Conservation (phyloP, 768 basidiomycete species). For the Gymnopilus dilepis region DNA sequence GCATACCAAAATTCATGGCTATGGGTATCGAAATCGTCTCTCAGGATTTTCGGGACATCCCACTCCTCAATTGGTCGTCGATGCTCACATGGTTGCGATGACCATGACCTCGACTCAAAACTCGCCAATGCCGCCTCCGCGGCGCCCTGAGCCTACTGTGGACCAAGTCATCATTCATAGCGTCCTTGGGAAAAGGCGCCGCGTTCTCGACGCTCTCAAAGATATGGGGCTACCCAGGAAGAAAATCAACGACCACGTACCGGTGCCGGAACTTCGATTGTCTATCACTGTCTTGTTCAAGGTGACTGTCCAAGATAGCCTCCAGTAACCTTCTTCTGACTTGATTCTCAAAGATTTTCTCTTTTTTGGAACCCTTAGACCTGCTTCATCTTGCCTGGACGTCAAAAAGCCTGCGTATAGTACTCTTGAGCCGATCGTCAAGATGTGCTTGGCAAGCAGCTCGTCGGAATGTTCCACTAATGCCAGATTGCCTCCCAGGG, state of each 20-base stretch:
- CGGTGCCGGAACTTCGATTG: background rate
- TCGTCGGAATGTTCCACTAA: background rate
- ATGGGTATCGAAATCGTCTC: too few species aligned
- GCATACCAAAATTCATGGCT: too few species aligned
- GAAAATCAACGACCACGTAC: background rate
- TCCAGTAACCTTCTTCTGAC: background rate
- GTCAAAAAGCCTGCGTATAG: background rate
- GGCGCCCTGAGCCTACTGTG: too few species aligned
- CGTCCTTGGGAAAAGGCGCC: too few species aligned
- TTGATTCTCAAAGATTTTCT: background rate
- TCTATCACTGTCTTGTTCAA: background rate
- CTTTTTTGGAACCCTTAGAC: background rate
- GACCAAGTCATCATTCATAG: too few species aligned
- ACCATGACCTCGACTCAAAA: too few species aligned
- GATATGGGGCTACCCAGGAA: too few species aligned
- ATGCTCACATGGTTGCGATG: too few species aligned
- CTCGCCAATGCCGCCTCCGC: too few species aligned
- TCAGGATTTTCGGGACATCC: too few species aligned
- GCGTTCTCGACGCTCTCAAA: too few species aligned
- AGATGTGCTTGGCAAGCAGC: background rate
- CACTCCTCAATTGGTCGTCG: too few species aligned
- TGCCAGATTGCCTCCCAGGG: background rate
- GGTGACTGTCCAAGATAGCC: background rate
- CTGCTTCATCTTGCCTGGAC: background rate
- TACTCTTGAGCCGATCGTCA: background rate